phyloP scores from a whole-genome alignment of 2,329 filamentous ascomycete species.

The Fusarium sambucinum region DNA sequence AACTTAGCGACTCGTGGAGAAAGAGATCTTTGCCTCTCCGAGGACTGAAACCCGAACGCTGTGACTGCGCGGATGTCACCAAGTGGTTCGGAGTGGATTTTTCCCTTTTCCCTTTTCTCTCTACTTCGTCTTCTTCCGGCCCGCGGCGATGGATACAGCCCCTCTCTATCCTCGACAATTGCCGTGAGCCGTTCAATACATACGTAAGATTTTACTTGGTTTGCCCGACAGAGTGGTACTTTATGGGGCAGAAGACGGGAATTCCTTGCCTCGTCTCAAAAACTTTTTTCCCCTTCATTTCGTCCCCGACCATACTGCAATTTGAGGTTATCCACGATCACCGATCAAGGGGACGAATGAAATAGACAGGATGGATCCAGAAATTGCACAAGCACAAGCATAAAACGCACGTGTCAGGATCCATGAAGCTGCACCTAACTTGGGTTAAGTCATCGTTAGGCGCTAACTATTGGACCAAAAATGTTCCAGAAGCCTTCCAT shows the following conservation, averaged over 20 bases:
- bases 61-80: conserved; percentile 35
- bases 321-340: conserved; percentile 35
- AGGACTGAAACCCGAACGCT: conserved; percentile 32
- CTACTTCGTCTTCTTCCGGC: conserved; percentile 33
- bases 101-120: conserved; percentile 12
- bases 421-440: conserved; percentile 4
- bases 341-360: background rate
- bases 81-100: conserved; percentile 43
- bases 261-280: background rate
- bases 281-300: conserved; percentile 15
- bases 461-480: conserved; percentile 31
- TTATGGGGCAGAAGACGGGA: conserved; percentile 5
- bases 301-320: conserved; percentile 46
- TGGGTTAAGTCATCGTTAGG: background rate
- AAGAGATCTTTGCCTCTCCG: conserved; percentile 34
- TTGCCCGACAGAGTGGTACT: conserved; percentile 30
- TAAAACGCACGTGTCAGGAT: conserved; percentile 41
- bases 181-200: conserved; percentile 22
- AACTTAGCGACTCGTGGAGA: conserved; percentile 10
- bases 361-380: background rate
- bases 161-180: conserved; percentile 30
- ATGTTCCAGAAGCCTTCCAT: conserved; percentile 47
- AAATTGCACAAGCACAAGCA: conserved; percentile 45
- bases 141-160: conserved; percentile 44
- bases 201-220: conserved; percentile 26